Base-by-base conservation (phyloP, 495 filamentous ascomycete genomes). In the Penicillium waksmanii region DNA sequence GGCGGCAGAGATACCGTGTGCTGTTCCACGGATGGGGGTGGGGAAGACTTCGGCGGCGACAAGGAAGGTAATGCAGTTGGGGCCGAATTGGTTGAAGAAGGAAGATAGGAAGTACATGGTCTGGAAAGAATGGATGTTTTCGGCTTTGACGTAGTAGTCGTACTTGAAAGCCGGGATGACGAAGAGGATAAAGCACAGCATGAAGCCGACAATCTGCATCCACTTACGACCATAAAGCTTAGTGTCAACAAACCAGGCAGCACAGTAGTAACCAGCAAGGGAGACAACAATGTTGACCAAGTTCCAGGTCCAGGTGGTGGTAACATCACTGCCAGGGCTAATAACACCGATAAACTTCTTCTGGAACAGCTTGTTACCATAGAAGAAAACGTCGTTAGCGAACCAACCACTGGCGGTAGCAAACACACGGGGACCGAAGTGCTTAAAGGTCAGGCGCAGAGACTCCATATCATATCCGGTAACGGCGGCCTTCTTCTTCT, bases 351-450 rank as follows among this genome's bases (percentile, higher is more conserved):
- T 95, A 74, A 96, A 96, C 69, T 91, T 82, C 61, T 79, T 80
- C 77, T 94, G 91, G 82, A 96, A 96, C 34, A 96, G 85, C 84
- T 96, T 96, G 87, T 96, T 96, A 67, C 92, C 92, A 74, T 96
- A 96, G 79, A 96, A 96, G 84, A 96, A 96, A 43, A 96, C 85
- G 71, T 96, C 92, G 72, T 96, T 96, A 75, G 84, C 86, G 72
- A 89, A 96, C 92, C 92, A 96, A 12, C 83, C 83, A 56, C 87
- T 87, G 27, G 90, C 85, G 21, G 92, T 96, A 31, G 91, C 92
- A 17, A 96, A 70, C 18, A 96, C 72, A 58, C 92, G 90, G 48
- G 85, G 85, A 40, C 89, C 88, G 56, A 96, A 96, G 80, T 90
- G 82, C 27, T 77, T 80, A 78, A 90, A 83, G 18, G 89, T 89